phyloP scores from a whole-genome alignment of 2,329 filamentous ascomycete genomes.

The Graphilbum sp. region DNA sequence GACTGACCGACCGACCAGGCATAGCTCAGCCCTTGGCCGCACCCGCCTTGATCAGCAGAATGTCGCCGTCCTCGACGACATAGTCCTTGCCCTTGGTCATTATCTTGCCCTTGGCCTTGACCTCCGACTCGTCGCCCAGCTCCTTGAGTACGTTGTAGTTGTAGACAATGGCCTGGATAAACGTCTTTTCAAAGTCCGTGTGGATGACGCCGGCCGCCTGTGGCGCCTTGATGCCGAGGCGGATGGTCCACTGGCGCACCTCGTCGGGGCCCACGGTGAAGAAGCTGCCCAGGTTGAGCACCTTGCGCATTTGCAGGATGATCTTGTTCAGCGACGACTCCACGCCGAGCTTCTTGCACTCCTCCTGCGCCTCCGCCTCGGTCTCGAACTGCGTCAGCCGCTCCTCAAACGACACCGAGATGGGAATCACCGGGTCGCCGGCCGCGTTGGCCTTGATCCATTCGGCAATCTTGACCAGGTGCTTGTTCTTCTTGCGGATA shows the following conservation, averaged over 20 bases:
- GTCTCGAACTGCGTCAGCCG: conserved; percentile 67
- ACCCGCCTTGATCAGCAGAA: conserved; percentile 78
- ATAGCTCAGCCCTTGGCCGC: conserved; percentile 53
- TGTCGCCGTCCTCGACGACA: conserved; percentile 67
- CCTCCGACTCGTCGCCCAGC: conserved; percentile 69
- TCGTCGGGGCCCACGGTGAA: conserved; percentile 95
- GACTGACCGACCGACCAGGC: too few species aligned
- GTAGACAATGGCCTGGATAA: conserved; percentile 92
- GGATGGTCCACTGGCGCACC: conserved; percentile 96
- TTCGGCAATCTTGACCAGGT: conserved; percentile 80
- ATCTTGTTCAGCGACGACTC: conserved; percentile 87
- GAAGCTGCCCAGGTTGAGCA: conserved; percentile 80
- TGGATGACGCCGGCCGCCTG: conserved; percentile 96
- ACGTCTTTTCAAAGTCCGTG: conserved; percentile 98
- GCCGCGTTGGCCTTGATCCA: conserved; percentile 87
- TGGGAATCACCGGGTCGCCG: conserved; percentile 80
- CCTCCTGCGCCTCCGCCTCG: conserved; percentile 62
- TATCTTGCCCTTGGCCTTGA: conserved; percentile 84
- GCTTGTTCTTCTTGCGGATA: conserved; percentile 98
- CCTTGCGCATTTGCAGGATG: conserved; percentile 83
- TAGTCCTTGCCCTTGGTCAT: conserved; percentile 99
- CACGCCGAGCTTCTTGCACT: conserved; percentile 75
- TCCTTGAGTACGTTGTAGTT: conserved; percentile 74
- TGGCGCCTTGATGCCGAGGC: conserved; percentile 91
- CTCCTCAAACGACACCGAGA: conserved; percentile 88